Conservation (phyloP, 495 filamentous ascomycete species). For the Aspergillus nanangensis region DNA sequence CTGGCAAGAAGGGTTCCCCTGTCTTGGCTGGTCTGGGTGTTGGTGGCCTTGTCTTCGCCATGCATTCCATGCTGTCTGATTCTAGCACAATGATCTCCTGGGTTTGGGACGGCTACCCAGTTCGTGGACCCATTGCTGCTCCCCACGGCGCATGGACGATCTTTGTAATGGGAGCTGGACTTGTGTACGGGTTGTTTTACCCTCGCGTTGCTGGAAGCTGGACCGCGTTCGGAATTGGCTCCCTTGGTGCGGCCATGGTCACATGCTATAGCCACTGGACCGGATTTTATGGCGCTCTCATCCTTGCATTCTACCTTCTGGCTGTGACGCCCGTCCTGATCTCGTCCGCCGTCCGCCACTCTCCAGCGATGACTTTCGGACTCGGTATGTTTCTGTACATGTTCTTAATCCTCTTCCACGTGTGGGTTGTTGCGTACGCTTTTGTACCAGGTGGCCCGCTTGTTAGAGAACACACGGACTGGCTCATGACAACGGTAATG, state of each 20-base stretch:
- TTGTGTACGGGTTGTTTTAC: constrained; percentile 71
- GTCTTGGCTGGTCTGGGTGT: constrained; percentile 71
- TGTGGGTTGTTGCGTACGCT: constrained; percentile 98
- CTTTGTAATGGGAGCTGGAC: constrained; percentile 77
- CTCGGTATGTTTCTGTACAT: constrained; percentile 87
- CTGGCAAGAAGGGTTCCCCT: constrained; percentile 60
- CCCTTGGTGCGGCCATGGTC: constrained; percentile 72
- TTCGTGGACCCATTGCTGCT: constrained; percentile 82
- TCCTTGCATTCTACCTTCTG: constrained; percentile 73
- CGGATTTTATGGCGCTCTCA: constrained; percentile 82
- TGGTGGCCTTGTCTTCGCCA: constrained; percentile 80
- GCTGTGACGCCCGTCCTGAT: constrained; percentile 77
- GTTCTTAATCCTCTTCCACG: constrained; percentile 85
- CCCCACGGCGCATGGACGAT: constrained; percentile 85
- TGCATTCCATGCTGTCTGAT: constrained; percentile 92
- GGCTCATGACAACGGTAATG: constrained; percentile 86
- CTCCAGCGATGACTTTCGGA: constrained; percentile 75
- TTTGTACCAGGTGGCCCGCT: constrained; percentile 97
- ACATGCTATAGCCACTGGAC: constrained; percentile 79
- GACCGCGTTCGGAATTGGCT: constrained; percentile 75
- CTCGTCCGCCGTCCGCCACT: constrained; percentile 65
- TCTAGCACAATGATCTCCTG: constrained; percentile 99
- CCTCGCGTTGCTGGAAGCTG: constrained; percentile 69
- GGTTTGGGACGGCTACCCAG: constrained; percentile 98
- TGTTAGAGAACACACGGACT: constrained; percentile 92